A percentile compares a stretch with the other conserved stretches of the same genome.
Evolutionary conservation across 2,329 filamentous ascomycete species (phyloP).

Genomic region (Acarospora socialis): DNA sequence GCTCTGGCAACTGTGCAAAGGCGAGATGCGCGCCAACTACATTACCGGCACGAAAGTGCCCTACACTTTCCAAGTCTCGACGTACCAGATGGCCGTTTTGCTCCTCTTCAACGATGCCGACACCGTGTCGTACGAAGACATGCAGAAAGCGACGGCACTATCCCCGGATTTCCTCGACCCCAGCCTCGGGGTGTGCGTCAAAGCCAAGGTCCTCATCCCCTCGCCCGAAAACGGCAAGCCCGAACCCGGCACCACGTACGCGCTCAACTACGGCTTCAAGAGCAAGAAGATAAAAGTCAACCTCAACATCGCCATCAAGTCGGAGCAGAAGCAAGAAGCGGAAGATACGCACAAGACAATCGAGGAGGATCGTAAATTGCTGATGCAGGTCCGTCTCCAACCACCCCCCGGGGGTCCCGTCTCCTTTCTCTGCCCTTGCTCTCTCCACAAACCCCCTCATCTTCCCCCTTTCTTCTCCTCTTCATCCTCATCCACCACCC

Average conservation of each 20-base stretch:
- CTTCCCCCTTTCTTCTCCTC: neutral
- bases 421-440: neutral
- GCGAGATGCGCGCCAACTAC: conserved; percentile 88
- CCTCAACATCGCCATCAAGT: conserved; percentile 85
- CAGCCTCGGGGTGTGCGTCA: conserved; percentile 71
- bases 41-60: conserved; percentile 79
- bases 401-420: neutral
- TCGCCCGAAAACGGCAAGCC: conserved; percentile 60
- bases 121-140: conserved; percentile 73
- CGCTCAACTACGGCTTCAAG: conserved; percentile 89
- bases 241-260: conserved; percentile 63
- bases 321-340: conserved; percentile 89
- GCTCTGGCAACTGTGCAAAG: conserved; percentile 97
- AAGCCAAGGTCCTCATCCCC: conserved; percentile 75
- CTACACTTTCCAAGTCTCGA: conserved; percentile 93
- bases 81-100: conserved; percentile 94
- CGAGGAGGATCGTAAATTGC: conserved; percentile 89
- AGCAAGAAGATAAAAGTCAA: conserved; percentile 98
- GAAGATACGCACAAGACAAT: conserved; percentile 99
- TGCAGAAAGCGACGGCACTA: conserved; percentile 65
- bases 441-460: neutral
- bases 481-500: conserved; percentile 12
- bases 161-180: conserved; percentile 74
- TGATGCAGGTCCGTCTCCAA: conserved; percentile 61
- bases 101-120: conserved; percentile 90